Evolutionary conservation across 352 stramenopile species (phyloP).

Genomic region (Phytophthora meadii): DNA sequence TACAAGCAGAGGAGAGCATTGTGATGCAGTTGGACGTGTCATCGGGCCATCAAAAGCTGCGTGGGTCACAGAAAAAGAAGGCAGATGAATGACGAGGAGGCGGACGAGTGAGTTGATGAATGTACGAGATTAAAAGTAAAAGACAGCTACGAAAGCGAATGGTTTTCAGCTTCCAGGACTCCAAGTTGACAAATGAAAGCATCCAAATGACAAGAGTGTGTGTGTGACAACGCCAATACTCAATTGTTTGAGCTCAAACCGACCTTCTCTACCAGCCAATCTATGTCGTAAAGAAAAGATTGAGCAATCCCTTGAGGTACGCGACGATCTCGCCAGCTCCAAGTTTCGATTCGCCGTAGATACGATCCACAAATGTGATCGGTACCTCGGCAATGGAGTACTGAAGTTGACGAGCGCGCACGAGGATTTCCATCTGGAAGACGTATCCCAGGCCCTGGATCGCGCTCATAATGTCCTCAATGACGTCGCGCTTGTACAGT

Average conservation of each 20-base stretch:
- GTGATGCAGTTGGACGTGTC: slow-evolving; percentile 30
- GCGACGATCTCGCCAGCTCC: slow-evolving; percentile 97
- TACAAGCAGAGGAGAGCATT: slow-evolving; percentile 21
- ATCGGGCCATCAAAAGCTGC: slow-evolving; percentile 21
- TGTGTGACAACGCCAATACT: slow-evolving; percentile 34
- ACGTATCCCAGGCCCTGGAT: slow-evolving; percentile 95
- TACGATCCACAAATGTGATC: slow-evolving; percentile 98
- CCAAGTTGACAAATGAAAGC: slow-evolving; percentile 26
- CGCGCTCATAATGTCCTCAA: slow-evolving; percentile 95
- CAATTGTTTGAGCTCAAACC: slow-evolving; percentile 13
- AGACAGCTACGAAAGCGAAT: slow-evolving; percentile 9
- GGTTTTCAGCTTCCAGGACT: not conserved
- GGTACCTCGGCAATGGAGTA: slow-evolving; percentile 96
- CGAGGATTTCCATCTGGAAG: slow-evolving; percentile 99
- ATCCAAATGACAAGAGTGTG: slow-evolving; percentile 33
- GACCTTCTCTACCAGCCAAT: slow-evolving; percentile 10
- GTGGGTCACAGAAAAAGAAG: slow-evolving; percentile 22
- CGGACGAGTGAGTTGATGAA: slow-evolving; percentile 21
- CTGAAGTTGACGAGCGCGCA: slow-evolving; percentile 91
- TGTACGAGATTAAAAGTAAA: slow-evolving; percentile 29
- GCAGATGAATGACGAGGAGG: slow-evolving; percentile 20
- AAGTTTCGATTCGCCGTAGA: slow-evolving; percentile 99
- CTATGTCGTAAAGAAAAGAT: slow-evolving; percentile 96
- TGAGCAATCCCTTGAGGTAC: slow-evolving; percentile 96
- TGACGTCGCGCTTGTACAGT: slow-evolving; percentile 95